phyloP scores from a whole-genome alignment of 768 basidiomycete genomes.

The Serendipita vermifera region DNA sequence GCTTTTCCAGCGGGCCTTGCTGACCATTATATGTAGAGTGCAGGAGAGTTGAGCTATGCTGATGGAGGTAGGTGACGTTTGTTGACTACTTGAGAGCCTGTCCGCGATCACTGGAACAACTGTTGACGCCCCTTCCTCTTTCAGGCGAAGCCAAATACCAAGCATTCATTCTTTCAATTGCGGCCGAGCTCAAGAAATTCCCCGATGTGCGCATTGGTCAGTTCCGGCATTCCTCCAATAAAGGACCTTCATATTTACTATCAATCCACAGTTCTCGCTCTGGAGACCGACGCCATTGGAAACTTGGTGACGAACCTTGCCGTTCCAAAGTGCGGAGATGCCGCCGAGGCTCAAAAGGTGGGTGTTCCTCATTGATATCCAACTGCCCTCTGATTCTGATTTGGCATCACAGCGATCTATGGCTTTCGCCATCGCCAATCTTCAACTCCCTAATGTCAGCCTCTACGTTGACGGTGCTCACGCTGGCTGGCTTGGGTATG shows the following conservation, averaged over 20 bases:
- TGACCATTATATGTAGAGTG: constrained; percentile 13
- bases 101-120: neutral
- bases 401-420: constrained; percentile 24
- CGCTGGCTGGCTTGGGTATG: constrained; percentile 27
- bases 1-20: neutral
- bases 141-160: constrained; percentile 23
- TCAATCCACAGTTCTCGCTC: constrained; percentile 18
- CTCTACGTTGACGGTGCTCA: constrained; percentile 26
- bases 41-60: constrained; percentile 23
- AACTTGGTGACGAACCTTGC: constrained; percentile 24
- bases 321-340: constrained; percentile 23
- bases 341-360: constrained; percentile 21
- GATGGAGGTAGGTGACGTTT: constrained; percentile 16
- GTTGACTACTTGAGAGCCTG: too few species aligned
- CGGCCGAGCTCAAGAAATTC: constrained; percentile 17
- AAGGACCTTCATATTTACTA: neutral
- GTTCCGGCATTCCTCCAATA: neutral
- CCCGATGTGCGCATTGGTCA: constrained; percentile 20
- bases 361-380: neutral
- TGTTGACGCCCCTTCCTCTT: neutral
- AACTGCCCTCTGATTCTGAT: neutral
- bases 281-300: constrained; percentile 27
- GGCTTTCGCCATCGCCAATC: constrained; percentile 22
- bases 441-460: constrained; percentile 21
- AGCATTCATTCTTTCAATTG: constrained; percentile 10